These are phyloP conservation scores for Tricholoma saponaceum DNA, from an alignment of 768 basidiomycete species.

Conservation along the genomic window DNA sequence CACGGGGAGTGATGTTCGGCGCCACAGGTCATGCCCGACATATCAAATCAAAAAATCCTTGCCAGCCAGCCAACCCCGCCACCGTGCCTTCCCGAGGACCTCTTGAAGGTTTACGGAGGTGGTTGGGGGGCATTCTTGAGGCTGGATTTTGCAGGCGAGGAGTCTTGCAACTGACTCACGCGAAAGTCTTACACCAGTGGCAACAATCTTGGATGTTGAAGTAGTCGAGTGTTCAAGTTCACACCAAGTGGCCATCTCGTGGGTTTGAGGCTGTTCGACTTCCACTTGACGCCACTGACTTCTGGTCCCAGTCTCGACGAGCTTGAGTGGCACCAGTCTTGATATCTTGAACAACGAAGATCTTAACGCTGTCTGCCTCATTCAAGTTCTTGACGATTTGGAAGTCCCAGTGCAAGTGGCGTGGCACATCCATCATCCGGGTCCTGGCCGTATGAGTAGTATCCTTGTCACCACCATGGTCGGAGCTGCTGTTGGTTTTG, in stretches of 20 bases:
- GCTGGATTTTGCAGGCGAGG: background rate
- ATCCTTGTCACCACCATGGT: background rate
- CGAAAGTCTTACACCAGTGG: too few relatives aligned
- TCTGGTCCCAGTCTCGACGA: background rate
- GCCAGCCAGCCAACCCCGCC: background rate
- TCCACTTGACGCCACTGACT: too few relatives aligned
- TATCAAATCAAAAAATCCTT: background rate
- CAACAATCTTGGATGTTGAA: too few relatives aligned
- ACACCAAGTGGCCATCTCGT: background rate
- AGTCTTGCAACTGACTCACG: too few relatives aligned
- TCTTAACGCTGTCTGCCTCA: background rate
- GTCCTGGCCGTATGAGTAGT: background rate
- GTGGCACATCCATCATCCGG: background rate
- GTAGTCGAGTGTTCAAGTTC: background rate
- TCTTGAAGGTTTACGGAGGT: background rate
- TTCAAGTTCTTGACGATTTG: too few relatives aligned
- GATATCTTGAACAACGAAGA: background rate
- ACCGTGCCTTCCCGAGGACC: background rate
- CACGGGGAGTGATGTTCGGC: background rate
- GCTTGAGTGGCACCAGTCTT: background rate
- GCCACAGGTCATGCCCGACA: background rate
- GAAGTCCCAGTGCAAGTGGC: background rate
- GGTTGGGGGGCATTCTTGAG: background rate
- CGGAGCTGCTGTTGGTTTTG: background rate
- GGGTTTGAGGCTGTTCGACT: too few relatives aligned